These are phyloP conservation scores for Paramecium primaurelia DNA, from an alignment of 73 alveolate genomes.

Conservation along the genomic window DNA sequence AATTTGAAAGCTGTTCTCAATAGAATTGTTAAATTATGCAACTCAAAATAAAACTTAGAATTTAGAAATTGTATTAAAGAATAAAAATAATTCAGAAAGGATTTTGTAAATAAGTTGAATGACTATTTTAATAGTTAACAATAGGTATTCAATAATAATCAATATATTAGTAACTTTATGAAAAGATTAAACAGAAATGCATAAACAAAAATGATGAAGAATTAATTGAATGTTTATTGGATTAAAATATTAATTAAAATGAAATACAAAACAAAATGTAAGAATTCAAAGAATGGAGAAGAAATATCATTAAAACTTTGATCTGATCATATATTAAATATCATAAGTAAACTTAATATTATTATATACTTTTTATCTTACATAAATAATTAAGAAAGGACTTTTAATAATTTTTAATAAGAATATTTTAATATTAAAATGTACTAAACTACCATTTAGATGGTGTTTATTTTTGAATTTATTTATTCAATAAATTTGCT, in stretches of 20 bases:
- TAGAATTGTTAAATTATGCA: not conserved
- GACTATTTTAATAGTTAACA: not conserved
- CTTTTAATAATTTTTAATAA: not conserved
- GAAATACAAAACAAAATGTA: not conserved
- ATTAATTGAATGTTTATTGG: not conserved
- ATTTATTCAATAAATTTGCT: not conserved
- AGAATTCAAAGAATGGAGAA: not conserved
- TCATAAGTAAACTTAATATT: constrained; percentile 2
- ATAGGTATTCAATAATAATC: not conserved
- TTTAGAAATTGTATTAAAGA: not conserved
- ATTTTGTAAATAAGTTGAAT: not conserved
- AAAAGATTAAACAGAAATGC: not conserved
- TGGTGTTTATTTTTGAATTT: not conserved
- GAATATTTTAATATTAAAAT: not conserved
- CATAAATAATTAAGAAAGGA: not conserved
- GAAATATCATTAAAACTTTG: not conserved
- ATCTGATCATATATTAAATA: not conserved
- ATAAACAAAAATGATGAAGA: not conserved
- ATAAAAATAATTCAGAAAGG: not conserved
- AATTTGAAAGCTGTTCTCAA: not conserved
- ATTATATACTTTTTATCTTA: not conserved
- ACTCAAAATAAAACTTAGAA: not conserved
- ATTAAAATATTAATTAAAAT: not conserved
- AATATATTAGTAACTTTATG: not conserved
- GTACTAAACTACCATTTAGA: not conserved